These are phyloP conservation scores for Phytophthora cactorum DNA, from an alignment of 352 stramenopile species.

Conservation along the genomic window DNA sequence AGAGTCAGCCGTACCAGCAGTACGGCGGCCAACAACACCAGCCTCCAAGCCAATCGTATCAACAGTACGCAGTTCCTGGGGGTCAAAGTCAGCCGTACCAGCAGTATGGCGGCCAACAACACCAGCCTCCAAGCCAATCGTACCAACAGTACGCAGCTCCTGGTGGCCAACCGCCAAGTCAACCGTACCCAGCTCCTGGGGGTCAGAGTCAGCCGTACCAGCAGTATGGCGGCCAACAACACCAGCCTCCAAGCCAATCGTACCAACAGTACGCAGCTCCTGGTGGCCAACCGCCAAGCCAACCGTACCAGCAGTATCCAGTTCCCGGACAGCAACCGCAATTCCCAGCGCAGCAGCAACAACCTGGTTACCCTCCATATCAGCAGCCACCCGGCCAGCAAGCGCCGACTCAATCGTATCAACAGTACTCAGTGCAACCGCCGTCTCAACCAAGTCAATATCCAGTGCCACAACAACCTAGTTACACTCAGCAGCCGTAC, in stretches of 20 bases:
- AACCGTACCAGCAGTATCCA: constrained; percentile 39
- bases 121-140: constrained; percentile 4
- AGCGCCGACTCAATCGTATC: constrained; percentile 1
- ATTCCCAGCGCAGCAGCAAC: constrained; percentile 23
- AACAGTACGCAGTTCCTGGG: not conserved
- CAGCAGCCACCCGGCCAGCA: constrained; percentile 14
- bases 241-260: constrained; percentile 4
- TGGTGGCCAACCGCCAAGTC: constrained; percentile 2
- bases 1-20: constrained; percentile 5
- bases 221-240: constrained; percentile 11
- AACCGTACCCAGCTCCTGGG: constrained; percentile 11
- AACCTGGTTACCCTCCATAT: constrained; percentile 5
- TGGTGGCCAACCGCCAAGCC: constrained; percentile 3
- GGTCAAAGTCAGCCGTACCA: constrained; percentile 12
- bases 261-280: constrained; percentile 13
- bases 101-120: constrained; percentile 9
- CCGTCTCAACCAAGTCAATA: constrained; percentile 19
- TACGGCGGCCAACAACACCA: constrained; percentile 10
- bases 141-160: constrained; percentile 13
- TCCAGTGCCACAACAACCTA: constrained; percentile 7
- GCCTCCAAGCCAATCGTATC: constrained; percentile 5
- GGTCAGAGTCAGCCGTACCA: constrained; percentile 6
- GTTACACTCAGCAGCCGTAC: constrained; percentile 13
- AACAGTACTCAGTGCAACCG: constrained; percentile 11
- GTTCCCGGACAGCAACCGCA: constrained; percentile 28